Evolutionary conservation across 768 basidiomycete species (phyloP), one percentile per base, ranked within the genome.

Genomic region (Tremella mesenterica): DNA sequence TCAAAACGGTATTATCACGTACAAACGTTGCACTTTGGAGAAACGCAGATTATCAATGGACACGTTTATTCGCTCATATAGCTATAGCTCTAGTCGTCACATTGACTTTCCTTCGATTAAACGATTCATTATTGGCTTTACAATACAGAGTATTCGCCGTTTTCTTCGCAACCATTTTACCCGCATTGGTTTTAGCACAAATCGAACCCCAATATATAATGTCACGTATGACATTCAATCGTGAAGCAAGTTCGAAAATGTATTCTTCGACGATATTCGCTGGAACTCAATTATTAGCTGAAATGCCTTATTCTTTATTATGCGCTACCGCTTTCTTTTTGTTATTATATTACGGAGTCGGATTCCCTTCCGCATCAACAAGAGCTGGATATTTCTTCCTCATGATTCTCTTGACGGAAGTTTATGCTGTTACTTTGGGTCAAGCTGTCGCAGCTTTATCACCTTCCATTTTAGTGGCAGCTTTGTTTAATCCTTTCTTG

Each of bases 201-300:
- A 81, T 86, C 43, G 84, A 88, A 72, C 89, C 89, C 0, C 73
- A 85, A 73, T 93, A 86, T 75, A 85, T 91, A 64, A 73, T 81
- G 69, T 84, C 84, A 56, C 75, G 88, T 70, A 74, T 69, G 64
- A 71, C 66, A 23, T 75, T 74, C 58, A 68, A 69, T 36, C 69
- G 76, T 46, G 88, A 90, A 74, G 79, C 85, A 0, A 85, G 84
- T 1, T 86, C 85, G 74, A 81, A 85, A 55, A 90, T 91, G 65
- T 91, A 91, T 73, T 85, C 84, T 0, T 83, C 86, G 0, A 83
- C 83, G 53, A 86, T 88, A 20, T 92, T 92, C 67, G 85, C 88
- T 27, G 79, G 87, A 29, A 82, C 83, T 2, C 89, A 91, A 66
- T 77, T 91, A 23, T 67, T 86, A 13, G 83, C 87, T 38, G 88